These are phyloP conservation scores for Alternaria novae-zelandiae DNA, from an alignment of 2,329 filamentous ascomycete genomes.

Conservation along the genomic window DNA sequence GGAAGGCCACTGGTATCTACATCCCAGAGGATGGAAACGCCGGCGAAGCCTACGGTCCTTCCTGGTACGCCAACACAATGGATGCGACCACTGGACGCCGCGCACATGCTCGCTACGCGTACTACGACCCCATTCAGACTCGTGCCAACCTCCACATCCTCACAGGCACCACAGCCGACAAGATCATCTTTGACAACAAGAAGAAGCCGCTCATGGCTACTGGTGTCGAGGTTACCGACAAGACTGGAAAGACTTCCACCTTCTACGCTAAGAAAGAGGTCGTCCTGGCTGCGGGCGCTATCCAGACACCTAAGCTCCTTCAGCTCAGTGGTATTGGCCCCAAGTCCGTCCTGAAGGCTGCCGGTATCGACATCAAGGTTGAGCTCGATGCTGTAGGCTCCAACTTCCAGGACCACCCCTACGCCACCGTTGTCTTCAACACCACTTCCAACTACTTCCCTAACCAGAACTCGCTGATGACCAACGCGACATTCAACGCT, in stretches of 20 bases:
- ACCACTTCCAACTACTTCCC: constrained; percentile 29
- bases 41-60: constrained; percentile 31
- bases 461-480: constrained; percentile 28
- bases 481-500: constrained; percentile 43
- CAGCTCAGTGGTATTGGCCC: constrained; percentile 43
- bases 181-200: constrained; percentile 26
- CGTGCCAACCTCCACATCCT: constrained; percentile 37
- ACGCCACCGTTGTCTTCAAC: constrained; percentile 30
- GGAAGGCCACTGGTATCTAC: constrained; percentile 27
- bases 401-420: constrained; percentile 45
- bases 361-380: constrained; percentile 32
- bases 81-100: constrained; percentile 31
- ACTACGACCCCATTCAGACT: constrained; percentile 36
- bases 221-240: constrained; percentile 27
- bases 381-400: constrained; percentile 41
- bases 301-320: constrained; percentile 63
- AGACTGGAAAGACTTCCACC: constrained; percentile 4
- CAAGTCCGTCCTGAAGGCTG: constrained; percentile 35
- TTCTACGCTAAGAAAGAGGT: constrained; percentile 56
- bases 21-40: constrained; percentile 29
- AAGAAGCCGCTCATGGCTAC: constrained; percentile 21
- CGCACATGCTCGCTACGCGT: constrained; percentile 36
- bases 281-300: constrained; percentile 64
- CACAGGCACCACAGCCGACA: constrained; percentile 26
- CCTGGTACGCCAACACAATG: constrained; percentile 37